phyloP scores from a whole-genome alignment of 2,329 filamentous ascomycete species.

The Aspergillus ibericus region DNA sequence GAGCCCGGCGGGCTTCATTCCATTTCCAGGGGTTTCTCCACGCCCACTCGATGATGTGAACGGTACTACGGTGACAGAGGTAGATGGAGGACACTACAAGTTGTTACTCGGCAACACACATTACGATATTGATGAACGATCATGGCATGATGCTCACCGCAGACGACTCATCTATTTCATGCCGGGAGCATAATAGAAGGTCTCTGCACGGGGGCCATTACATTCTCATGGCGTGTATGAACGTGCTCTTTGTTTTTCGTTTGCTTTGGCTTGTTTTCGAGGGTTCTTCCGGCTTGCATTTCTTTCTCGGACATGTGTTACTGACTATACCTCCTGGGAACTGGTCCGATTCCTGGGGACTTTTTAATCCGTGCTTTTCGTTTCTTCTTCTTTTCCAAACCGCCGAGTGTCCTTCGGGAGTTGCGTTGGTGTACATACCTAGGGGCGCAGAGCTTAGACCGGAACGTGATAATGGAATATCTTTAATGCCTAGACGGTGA shows the following conservation, averaged over 20 bases:
- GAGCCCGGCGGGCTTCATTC: slow-evolving; percentile 14
- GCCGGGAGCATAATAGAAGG: slow-evolving; percentile 25
- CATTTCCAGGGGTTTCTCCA: slow-evolving; percentile 1
- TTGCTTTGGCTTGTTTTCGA: slow-evolving; percentile 6
- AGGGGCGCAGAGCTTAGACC: slow-evolving; percentile 17
- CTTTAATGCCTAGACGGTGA: background rate
- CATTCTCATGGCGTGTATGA: slow-evolving; percentile 25
- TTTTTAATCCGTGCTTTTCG: slow-evolving; percentile 12
- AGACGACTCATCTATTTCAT: slow-evolving; percentile 12
- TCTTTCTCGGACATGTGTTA: slow-evolving; percentile 34
- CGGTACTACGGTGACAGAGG: slow-evolving; percentile 15
- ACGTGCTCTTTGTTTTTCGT: slow-evolving; percentile 16
- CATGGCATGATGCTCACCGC: slow-evolving; percentile 16
- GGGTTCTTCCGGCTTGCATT: slow-evolving; percentile 18
- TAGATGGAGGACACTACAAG: slow-evolving; percentile 4
- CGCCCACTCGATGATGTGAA: slow-evolving; percentile 15
- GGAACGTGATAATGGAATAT: slow-evolving; percentile 11
- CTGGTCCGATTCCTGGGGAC: slow-evolving; percentile 23
- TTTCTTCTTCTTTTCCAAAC: background rate
- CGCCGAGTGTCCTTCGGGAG: slow-evolving; percentile 9
- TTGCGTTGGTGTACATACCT: slow-evolving; percentile 23
- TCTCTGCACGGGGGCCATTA: slow-evolving; percentile 11
- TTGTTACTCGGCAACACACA: slow-evolving; percentile 14
- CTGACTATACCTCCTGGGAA: slow-evolving; percentile 36
- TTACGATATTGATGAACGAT: slow-evolving; percentile 25